Base-by-base conservation (phyloP, 768 basidiomycete genomes). In the Clavulina sp. region DNA sequence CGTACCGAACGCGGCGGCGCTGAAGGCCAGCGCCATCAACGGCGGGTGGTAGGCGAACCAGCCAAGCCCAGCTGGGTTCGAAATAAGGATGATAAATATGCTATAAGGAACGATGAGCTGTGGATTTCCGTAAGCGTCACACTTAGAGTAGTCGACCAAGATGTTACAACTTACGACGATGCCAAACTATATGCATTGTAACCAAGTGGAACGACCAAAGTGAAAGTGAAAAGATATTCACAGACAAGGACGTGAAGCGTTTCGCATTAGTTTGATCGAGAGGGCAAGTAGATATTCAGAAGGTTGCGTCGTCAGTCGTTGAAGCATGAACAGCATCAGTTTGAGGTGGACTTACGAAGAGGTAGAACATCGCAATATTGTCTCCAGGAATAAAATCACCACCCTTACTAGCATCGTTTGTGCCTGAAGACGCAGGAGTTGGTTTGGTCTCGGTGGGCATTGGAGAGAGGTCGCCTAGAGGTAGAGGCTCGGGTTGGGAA, bases 1-100 rank as follows among this genome's bases (percentile, higher is more conserved):
- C 13, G 13, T 46, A 46, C 43, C 43, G 26, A 13, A 26, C 9
- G 43, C 43, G 13, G 26, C 9, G 43, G 43, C 43, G 24, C 43
- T 26, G 16, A 46, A 28, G 13, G 43, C 43, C 13, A 46, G 13
- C 13, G 43, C 43, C 1, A 16, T 9, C 9, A 46, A 24, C 9
- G 43, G 43, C 9, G 43, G 43, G 43, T 46, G 43, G 43, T 46
- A 46, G 9, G 43, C 43, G 43, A 46, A 46, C 26, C 43, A 16
- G 13, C 43, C 43, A 9, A 46, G 24, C 1, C 13, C 13, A 9
- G 13, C 24, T 9, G 43, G 43, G 26, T 13, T 46, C 9, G 9
- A 13, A 24, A 28, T 9, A 26, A 46, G 16, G 26, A 46, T 28
- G 9, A 46, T 9, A 46, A 16, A 13, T 13, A 46, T 16, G 26